Conservation (phyloP, 2,329 filamentous ascomycete genomes). For the Domatiomyces globalis region DNA sequence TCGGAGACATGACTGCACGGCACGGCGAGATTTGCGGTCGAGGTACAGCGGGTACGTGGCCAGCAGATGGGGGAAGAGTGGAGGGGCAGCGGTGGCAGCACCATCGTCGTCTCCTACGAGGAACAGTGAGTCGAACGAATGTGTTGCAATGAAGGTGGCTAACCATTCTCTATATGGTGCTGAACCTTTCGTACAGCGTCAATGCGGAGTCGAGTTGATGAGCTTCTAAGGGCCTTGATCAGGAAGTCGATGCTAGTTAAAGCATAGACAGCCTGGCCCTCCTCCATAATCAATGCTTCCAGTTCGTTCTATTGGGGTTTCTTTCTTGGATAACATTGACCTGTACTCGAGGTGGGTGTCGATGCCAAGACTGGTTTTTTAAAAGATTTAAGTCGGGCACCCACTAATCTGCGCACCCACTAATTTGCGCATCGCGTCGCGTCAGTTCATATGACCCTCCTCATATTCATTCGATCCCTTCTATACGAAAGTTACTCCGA, state of each 20-base stretch:
- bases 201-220: slow-evolving; percentile 15
- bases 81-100: slow-evolving; percentile 8
- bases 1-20: slow-evolving; percentile 66
- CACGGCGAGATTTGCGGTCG: slow-evolving; percentile 70
- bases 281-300: neutral
- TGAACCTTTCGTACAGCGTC: slow-evolving; percentile 13
- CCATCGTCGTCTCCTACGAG: neutral
- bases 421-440: too few relatives aligned
- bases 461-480: too few relatives aligned
- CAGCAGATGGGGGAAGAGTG: slow-evolving; percentile 61
- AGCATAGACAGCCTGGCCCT: neutral
- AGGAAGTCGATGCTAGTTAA: neutral
- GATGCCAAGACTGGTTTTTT: neutral
- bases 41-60: slow-evolving; percentile 75
- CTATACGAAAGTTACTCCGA: too few relatives aligned
- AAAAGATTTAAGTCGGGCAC: neutral
- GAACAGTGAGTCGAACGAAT: slow-evolving; percentile 4
- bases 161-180: slow-evolving; percentile 8
- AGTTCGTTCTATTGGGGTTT: neutral
- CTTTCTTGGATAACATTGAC: neutral
- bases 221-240: slow-evolving; percentile 8
- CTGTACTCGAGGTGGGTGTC: neutral
- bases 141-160: neutral
- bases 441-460: too few relatives aligned
- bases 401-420: too few relatives aligned